These are phyloP conservation scores for Claviceps quebecensis DNA, from an alignment of 2,329 filamentous ascomycete species.

Conservation along the genomic window DNA sequence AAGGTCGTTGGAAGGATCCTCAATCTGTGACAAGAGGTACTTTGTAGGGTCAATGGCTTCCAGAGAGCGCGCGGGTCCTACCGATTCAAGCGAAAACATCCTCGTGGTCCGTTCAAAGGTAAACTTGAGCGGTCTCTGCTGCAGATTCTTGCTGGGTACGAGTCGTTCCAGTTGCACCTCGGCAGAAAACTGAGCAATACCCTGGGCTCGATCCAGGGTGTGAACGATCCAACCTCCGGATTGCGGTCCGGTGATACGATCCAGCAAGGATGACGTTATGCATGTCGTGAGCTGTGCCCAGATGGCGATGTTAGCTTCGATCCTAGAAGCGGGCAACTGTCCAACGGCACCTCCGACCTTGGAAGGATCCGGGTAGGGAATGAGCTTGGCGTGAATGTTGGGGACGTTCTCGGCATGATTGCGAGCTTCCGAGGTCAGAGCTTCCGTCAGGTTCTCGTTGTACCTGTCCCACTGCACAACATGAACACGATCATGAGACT, in stretches of 20 bases:
- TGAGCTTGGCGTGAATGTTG: constrained; percentile 25
- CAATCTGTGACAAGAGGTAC: constrained; percentile 29
- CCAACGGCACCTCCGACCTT: constrained; percentile 9
- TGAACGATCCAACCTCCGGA: constrained; percentile 35
- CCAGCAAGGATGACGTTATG: constrained; percentile 31
- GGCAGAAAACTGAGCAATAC: constrained; percentile 23
- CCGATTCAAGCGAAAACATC: constrained; percentile 25
- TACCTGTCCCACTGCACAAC: constrained; percentile 42
- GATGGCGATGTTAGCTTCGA: constrained; percentile 20
- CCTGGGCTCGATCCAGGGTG: constrained; percentile 37
- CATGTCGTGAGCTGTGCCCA: constrained; percentile 39
- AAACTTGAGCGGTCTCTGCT: constrained; percentile 31
- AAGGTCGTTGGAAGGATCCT: constrained; percentile 12
- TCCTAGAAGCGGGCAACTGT: constrained; percentile 9
- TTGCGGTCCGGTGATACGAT: constrained; percentile 30
- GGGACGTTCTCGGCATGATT: constrained; percentile 29
- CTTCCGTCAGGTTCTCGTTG: constrained; percentile 39
- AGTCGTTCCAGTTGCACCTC: constrained; percentile 27
- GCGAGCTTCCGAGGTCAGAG: constrained; percentile 29
- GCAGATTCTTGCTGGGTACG: constrained; percentile 19
- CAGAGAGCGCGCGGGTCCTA: constrained; percentile 25
- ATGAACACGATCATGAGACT: constrained; percentile 20
- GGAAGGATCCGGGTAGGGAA: constrained; percentile 28
- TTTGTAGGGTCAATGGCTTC: constrained; percentile 34
- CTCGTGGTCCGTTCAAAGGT: constrained; percentile 28